phyloP scores from a whole-genome alignment of 352 stramenopile species.

The Phytophthora capsici region DNA sequence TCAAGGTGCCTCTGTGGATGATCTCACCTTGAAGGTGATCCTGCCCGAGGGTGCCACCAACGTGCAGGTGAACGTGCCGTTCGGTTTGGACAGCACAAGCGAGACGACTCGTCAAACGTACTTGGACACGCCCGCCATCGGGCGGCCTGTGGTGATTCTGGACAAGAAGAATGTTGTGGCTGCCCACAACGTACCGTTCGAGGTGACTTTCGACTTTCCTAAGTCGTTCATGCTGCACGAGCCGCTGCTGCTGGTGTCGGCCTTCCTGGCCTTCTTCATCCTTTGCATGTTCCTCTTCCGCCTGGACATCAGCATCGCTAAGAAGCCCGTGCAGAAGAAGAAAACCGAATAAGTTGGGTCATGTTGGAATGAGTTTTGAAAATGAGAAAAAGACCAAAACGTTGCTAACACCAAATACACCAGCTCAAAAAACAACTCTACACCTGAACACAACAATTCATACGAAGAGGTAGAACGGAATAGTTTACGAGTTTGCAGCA shows the following conservation, averaged over 20 bases:
- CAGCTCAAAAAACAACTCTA: slow-evolving; percentile 1
- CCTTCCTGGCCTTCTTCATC: slow-evolving; percentile 85
- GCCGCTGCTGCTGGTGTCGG: slow-evolving; percentile 84
- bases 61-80: slow-evolving; percentile 80
- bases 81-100: slow-evolving; percentile 61
- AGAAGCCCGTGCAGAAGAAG: slow-evolving; percentile 50
- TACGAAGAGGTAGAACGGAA: not conserved
- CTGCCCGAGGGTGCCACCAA: slow-evolving; percentile 84
- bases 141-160: slow-evolving; percentile 83
- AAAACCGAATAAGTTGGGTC: slow-evolving; percentile 71
- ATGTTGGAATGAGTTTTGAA: slow-evolving; percentile 22
- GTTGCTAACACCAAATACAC: slow-evolving; percentile 16
- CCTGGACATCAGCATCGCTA: slow-evolving; percentile 79
- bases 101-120: slow-evolving; percentile 83
- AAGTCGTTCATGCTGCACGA: slow-evolving; percentile 86
- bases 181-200: slow-evolving; percentile 84
- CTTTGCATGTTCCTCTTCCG: slow-evolving; percentile 89
- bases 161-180: slow-evolving; percentile 87
- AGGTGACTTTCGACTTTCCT: slow-evolving; percentile 89
- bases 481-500: slow-evolving; percentile 42
- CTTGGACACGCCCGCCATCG: slow-evolving; percentile 81
- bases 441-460: not conserved
- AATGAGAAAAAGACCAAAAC: slow-evolving; percentile 9
- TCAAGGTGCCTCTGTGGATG: slow-evolving; percentile 80
- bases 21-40: slow-evolving; percentile 89